Evolutionary conservation across 345 rosid species (phyloP).

Genomic region (Noccaea caerulescens): DNA sequence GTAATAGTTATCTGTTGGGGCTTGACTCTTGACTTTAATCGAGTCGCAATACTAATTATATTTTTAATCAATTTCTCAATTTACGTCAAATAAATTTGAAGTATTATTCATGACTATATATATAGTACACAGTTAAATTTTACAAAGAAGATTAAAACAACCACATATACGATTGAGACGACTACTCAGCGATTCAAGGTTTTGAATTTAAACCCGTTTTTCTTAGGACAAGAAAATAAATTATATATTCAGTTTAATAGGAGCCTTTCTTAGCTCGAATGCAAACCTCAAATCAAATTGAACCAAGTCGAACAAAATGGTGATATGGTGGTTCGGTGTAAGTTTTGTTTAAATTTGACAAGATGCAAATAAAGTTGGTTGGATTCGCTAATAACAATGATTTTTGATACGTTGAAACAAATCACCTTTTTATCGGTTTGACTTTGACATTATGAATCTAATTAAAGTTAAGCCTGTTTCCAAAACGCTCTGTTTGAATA

Average conservation of each 20-base stretch:
- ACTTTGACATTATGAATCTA: constrained; percentile 20
- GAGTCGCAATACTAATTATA: neutral
- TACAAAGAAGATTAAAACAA: neutral
- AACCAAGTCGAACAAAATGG: neutral
- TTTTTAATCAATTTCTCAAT: neutral
- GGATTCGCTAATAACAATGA: neutral
- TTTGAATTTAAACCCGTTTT: too few species aligned
- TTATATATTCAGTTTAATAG: neutral
- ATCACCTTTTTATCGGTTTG: constrained; percentile 31
- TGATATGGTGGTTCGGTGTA: neutral
- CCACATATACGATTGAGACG: neutral
- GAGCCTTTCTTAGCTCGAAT: neutral
- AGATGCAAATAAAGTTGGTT: neutral
- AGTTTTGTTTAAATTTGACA: neutral
- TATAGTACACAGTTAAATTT: neutral
- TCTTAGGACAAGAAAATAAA: too few species aligned
- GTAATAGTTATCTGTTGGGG: constrained; percentile 20
- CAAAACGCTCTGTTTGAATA: constrained; percentile 28
- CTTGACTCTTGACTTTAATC: neutral
- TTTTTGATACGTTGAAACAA: neutral
- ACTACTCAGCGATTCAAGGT: neutral
- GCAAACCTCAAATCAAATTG: neutral
- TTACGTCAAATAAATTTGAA: neutral
- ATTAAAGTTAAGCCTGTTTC: constrained; percentile 31
- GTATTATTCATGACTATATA: neutral